Evolutionary conservation across 768 basidiomycete species (phyloP).

Genomic region (Mycena venus): DNA sequence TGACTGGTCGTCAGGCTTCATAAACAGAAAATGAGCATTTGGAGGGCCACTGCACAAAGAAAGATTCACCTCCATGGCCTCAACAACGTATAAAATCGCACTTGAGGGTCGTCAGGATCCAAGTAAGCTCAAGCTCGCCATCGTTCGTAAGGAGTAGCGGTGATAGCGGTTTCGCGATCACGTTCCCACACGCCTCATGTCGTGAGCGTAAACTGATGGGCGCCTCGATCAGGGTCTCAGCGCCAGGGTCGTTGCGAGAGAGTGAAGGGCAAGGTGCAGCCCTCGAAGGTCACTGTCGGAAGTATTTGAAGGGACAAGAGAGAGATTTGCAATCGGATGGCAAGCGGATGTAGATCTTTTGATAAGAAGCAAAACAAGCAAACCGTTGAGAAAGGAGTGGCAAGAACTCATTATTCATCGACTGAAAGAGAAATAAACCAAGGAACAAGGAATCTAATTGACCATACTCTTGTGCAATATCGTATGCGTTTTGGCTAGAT

Average conservation of each 20-base stretch:
- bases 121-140: constrained; percentile 3
- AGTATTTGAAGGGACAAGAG: not conserved
- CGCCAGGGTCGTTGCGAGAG: too few relatives aligned
- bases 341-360: not conserved
- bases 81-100: not conserved
- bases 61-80: constrained; percentile 9
- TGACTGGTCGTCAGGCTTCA: not conserved
- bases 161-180: not conserved
- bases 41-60: not conserved
- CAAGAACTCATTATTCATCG: not conserved
- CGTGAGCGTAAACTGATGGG: not conserved
- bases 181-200: constrained; percentile 12
- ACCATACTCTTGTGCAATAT: too few relatives aligned
- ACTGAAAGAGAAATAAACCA: not conserved
- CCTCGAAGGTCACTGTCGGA: too few relatives aligned
- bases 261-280: not conserved
- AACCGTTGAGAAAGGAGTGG: too few relatives aligned
- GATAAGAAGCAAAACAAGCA: not conserved
- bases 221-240: too few relatives aligned
- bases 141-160: not conserved
- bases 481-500: too few relatives aligned
- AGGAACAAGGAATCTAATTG: too few relatives aligned
- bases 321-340: not conserved
- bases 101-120: not conserved
- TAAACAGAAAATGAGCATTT: not conserved